phyloP scores from a whole-genome alignment of 2,329 filamentous ascomycete genomes.

The Aspergillus sp. region DNA sequence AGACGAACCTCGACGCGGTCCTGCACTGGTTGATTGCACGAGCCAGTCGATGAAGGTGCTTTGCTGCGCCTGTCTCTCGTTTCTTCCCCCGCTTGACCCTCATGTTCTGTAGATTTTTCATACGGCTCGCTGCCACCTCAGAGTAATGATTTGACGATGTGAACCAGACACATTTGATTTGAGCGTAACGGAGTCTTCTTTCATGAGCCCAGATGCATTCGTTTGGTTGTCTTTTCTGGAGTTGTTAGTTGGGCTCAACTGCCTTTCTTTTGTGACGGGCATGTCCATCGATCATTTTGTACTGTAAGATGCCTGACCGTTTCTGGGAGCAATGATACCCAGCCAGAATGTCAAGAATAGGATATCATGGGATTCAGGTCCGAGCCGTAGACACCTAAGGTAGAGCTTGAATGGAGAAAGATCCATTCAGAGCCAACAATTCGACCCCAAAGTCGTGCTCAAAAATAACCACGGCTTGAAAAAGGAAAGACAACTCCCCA shows the following conservation, averaged over 20 bases:
- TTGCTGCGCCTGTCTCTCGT: background rate
- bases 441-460: background rate
- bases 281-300: constrained; percentile 4
- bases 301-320: background rate
- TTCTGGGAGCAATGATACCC: background rate
- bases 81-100: constrained; percentile 10
- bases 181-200: constrained; percentile 7
- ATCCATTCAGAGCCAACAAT: background rate
- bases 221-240: constrained; percentile 1
- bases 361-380: background rate
- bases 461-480: background rate
- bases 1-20: constrained; percentile 96
- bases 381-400: no score
- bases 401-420: no score
- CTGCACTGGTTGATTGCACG: constrained; percentile 94
- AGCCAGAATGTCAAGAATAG: background rate
- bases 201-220: background rate
- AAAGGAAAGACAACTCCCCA: background rate
- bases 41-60: constrained; percentile 63
- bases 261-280: constrained; percentile 4
- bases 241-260: constrained; percentile 3
- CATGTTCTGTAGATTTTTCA: constrained; percentile 15
- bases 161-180: constrained; percentile 16
- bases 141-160: constrained; percentile 54
- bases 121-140: constrained; percentile 36